Percentiles rank a stretch among this genome's conserved stretches.
Evolutionary conservation across 2,329 filamentous ascomycete species (phyloP).

Genomic region (Basipetospora chlamydospora): DNA sequence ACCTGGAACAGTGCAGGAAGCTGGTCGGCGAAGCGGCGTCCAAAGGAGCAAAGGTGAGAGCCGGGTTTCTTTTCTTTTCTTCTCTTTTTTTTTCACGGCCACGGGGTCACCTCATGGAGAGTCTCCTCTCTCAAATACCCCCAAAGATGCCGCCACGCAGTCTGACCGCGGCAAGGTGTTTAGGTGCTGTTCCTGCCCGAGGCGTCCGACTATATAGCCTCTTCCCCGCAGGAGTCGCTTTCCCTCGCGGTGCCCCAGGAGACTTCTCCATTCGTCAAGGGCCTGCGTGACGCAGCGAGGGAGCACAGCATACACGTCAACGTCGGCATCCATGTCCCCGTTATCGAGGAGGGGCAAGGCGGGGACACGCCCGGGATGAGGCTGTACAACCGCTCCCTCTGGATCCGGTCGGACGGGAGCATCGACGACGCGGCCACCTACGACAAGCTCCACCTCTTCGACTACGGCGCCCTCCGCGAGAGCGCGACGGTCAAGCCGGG

Average conservation of each 20-base stretch:
- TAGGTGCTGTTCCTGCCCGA: slow-evolving; percentile 82
- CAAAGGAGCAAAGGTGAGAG: slow-evolving; percentile 5
- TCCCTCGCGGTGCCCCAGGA: slow-evolving; percentile 53
- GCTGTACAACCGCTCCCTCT: slow-evolving; percentile 31
- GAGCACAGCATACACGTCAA: slow-evolving; percentile 55
- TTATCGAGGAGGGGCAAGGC: slow-evolving; percentile 20
- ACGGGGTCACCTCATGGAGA: neutral
- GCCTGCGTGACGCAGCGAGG: slow-evolving; percentile 55
- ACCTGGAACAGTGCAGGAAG: slow-evolving; percentile 7
- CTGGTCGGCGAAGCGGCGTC: slow-evolving; percentile 5
- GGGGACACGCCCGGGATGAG: slow-evolving; percentile 9
- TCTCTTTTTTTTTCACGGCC: neutral
- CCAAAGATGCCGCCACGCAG: neutral
- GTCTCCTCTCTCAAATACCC: no score
- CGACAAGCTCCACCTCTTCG: slow-evolving; percentile 86
- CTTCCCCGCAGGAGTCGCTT: slow-evolving; percentile 51
- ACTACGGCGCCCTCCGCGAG: slow-evolving; percentile 40
- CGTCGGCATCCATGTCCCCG: slow-evolving; percentile 75
- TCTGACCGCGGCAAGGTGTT: neutral
- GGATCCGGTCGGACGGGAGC: slow-evolving; percentile 20
- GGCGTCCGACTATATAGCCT: slow-evolving; percentile 76
- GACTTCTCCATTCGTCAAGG: slow-evolving; percentile 58
- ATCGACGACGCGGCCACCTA: slow-evolving; percentile 29
- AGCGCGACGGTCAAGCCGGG: slow-evolving; percentile 54
- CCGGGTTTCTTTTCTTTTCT: neutral